Conservation (phyloP, 2,329 filamentous ascomycete species). For the Volutella citrinella region DNA sequence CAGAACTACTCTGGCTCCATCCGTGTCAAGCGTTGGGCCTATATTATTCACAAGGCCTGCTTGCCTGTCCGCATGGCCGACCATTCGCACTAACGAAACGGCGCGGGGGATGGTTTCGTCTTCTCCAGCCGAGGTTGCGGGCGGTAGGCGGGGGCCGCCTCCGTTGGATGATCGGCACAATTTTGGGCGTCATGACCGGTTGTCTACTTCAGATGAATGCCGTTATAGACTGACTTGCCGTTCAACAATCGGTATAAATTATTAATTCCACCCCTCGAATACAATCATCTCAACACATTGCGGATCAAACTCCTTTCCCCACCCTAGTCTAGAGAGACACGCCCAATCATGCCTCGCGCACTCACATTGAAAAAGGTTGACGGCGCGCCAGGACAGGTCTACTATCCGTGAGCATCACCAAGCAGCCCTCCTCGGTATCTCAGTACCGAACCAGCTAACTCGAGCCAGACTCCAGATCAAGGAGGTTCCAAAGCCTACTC, state of each 20-base stretch:
- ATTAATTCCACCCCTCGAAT: too few species aligned
- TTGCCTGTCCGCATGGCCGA: too few species aligned
- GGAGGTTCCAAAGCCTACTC: conserved; percentile 59
- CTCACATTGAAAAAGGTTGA: conserved; percentile 68
- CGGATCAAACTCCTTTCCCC: too few species aligned
- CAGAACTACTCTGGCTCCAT: too few species aligned
- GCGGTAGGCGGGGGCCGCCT: conserved; percentile 5
- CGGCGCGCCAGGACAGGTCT: conserved; percentile 81
- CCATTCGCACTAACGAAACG: too few species aligned
- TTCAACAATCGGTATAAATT: too few species aligned
- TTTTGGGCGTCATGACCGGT: not conserved
- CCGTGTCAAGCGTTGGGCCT: too few species aligned
- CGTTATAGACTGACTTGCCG: too few species aligned
- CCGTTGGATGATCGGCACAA: conserved; percentile 6
- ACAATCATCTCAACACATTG: too few species aligned
- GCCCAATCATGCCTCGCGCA: conserved; percentile 56
- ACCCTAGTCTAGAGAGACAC: too few species aligned
- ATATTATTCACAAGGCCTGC: too few species aligned
- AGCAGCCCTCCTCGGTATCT: not conserved
- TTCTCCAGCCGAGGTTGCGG: conserved; percentile 5
- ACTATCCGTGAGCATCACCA: conserved; percentile 64
- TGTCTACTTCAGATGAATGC: too few species aligned
- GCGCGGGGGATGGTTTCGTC: conserved; percentile 1
- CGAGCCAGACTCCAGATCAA: conserved; percentile 53
- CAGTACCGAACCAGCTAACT: not conserved